Conservation (phyloP, 2,329 filamentous ascomycete species). For the Alternaria novae-zelandiae region DNA sequence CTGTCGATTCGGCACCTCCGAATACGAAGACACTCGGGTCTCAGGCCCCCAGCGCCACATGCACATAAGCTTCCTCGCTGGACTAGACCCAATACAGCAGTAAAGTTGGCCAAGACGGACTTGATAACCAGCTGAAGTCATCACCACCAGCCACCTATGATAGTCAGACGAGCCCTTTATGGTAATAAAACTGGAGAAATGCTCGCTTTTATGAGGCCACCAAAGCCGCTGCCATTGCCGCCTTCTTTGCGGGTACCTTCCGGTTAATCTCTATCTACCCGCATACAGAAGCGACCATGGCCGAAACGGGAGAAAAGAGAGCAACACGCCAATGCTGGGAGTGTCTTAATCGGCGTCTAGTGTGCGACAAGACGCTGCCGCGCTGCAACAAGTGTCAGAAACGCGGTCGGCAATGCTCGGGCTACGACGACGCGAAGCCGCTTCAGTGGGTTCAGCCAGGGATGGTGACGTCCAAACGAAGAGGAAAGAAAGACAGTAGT, state of each 20-base stretch:
- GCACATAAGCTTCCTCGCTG: background rate
- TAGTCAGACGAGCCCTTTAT: slow-evolving; percentile 7
- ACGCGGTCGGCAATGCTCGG: slow-evolving; percentile 37
- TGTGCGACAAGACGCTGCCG: slow-evolving; percentile 42
- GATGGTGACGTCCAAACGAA: slow-evolving; percentile 35
- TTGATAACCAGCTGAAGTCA: background rate
- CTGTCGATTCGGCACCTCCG: background rate
- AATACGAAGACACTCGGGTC: background rate
- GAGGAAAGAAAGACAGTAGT: slow-evolving; percentile 19
- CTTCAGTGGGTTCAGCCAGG: slow-evolving; percentile 42
- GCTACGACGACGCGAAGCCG: slow-evolving; percentile 42
- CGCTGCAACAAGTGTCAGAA: slow-evolving; percentile 41
- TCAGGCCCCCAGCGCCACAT: slow-evolving; percentile 1
- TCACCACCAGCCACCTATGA: background rate
- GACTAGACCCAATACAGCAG: slow-evolving; percentile 14
- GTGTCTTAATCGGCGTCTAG: slow-evolving; percentile 39
- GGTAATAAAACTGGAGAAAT: slow-evolving; percentile 32
- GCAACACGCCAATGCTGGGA: slow-evolving; percentile 43
- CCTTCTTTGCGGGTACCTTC: background rate
- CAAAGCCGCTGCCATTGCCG: background rate
- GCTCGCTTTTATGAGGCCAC: background rate
- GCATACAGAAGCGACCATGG: background rate
- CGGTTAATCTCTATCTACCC: background rate
- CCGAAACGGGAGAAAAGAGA: slow-evolving; percentile 25
- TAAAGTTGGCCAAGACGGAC: slow-evolving; percentile 25